Percentiles rank a stretch among this genome's conserved stretches.
These are phyloP conservation scores for Lichtheimia corymbifera DNA, from an alignment of 371 early-diverging fungal genomes.

Conservation along the genomic window DNA sequence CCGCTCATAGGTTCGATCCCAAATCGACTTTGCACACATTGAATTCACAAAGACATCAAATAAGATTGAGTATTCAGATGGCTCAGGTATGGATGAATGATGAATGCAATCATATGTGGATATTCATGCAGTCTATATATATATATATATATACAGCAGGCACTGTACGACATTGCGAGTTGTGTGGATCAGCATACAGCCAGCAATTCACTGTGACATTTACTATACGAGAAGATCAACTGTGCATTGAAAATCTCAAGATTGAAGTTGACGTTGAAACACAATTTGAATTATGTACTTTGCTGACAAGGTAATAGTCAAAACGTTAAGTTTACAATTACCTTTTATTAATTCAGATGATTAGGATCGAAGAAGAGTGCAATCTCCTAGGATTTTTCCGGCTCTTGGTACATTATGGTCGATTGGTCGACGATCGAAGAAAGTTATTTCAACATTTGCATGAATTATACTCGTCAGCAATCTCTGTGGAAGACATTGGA, in stretches of 20 bases:
- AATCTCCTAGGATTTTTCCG: slow-evolving; percentile 36
- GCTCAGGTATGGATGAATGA: slow-evolving; percentile 1
- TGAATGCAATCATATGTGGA: too few species aligned
- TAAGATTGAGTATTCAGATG: slow-evolving; percentile 10
- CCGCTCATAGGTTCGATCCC: slow-evolving; percentile 21
- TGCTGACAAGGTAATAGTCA: slow-evolving; percentile 26
- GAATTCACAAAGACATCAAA: slow-evolving; percentile 16
- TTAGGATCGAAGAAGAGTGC: slow-evolving; percentile 31
- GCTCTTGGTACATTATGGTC: slow-evolving; percentile 27
- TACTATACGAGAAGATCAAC: slow-evolving; percentile 24
- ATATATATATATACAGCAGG: slow-evolving; percentile 5
- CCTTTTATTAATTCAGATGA: not conserved
- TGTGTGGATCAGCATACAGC: slow-evolving; percentile 23
- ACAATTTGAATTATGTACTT: slow-evolving; percentile 23
- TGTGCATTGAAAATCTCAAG: slow-evolving; percentile 17
- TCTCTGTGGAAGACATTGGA: slow-evolving; percentile 17
- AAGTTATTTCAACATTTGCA: slow-evolving; percentile 18
- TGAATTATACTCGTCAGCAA: slow-evolving; percentile 2
- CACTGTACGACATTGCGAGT: slow-evolving; percentile 29
- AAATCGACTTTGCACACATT: slow-evolving; percentile 23
- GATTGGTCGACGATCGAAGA: slow-evolving; percentile 21
- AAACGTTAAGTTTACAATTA: not conserved
- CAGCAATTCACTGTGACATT: slow-evolving; percentile 26
- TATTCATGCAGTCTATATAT: not conserved
- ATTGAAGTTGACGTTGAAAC: slow-evolving; percentile 34